Evolutionary conservation across 2,329 filamentous ascomycete species (phyloP).

Genomic region (Zarea fungicola): DNA sequence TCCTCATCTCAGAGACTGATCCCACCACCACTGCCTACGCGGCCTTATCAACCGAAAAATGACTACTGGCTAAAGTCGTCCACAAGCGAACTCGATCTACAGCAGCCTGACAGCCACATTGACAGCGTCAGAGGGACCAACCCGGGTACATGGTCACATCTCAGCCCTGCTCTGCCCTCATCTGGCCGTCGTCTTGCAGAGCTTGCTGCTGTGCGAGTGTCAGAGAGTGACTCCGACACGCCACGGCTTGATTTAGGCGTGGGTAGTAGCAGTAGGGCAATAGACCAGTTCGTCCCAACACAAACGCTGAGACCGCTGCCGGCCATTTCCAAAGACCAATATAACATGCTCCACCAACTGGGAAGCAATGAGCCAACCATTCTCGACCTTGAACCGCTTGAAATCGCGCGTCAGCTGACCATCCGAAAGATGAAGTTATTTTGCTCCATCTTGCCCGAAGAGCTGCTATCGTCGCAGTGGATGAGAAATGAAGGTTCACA

Average conservation of each 20-base stretch:
- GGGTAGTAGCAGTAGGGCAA: conserved; percentile 77
- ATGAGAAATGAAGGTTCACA: conserved; percentile 78
- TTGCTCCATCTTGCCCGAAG: conserved; percentile 85
- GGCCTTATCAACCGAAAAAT: too few relatives aligned
- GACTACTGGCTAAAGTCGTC: too few relatives aligned
- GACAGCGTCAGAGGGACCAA: too few relatives aligned
- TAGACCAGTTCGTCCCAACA: conserved; percentile 62
- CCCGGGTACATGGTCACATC: too few relatives aligned
- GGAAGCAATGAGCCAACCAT: conserved; percentile 68
- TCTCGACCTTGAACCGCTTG: conserved; percentile 84
- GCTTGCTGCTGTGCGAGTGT: too few relatives aligned
- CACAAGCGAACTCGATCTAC: too few relatives aligned
- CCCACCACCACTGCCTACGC: too few relatives aligned
- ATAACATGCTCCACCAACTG: conserved; percentile 69
- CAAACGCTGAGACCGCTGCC: conserved; percentile 68
- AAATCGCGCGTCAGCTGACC: conserved; percentile 87
- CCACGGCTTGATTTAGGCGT: conserved; percentile 80
- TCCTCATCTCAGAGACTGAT: too few relatives aligned
- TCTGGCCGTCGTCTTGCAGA: too few relatives aligned
- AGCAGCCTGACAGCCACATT: too few relatives aligned
- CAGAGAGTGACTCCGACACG: too few relatives aligned
- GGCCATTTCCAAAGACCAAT: conserved; percentile 69
- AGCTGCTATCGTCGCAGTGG: conserved; percentile 89
- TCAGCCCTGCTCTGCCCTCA: too few relatives aligned
- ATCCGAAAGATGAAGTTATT: conserved; percentile 89